Percentiles rank a stretch among this genome's conserved stretches.
phyloP scores from a whole-genome alignment of 2,329 filamentous ascomycete genomes.

The Arthrobotrys entomopaga region DNA sequence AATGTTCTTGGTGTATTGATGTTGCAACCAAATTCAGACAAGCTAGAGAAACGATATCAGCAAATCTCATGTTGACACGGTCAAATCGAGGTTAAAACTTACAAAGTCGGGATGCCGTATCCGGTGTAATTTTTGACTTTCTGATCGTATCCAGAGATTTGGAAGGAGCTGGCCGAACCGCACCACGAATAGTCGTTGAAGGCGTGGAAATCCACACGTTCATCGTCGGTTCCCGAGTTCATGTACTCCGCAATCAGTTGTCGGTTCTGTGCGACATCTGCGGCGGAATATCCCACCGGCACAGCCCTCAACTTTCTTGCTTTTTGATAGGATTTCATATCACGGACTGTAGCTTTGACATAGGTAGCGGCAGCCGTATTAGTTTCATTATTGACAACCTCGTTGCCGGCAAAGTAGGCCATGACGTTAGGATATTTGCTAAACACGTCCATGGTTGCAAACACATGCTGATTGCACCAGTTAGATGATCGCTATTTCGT shows the following conservation, averaged over 20 bases:
- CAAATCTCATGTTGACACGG: neutral
- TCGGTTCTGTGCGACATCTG: constrained; percentile 85
- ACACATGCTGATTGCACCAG: constrained; percentile 67
- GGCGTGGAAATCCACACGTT: constrained; percentile 86
- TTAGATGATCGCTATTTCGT: neutral
- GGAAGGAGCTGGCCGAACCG: constrained; percentile 73
- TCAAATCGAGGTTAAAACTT: constrained; percentile 55
- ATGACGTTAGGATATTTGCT: constrained; percentile 85
- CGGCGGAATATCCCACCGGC: constrained; percentile 79
- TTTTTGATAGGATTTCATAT: constrained; percentile 77
- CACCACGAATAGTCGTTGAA: constrained; percentile 88
- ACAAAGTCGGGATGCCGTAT: constrained; percentile 87
- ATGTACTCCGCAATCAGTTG: constrained; percentile 88
- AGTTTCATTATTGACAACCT: constrained; percentile 77
- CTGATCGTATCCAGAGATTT: constrained; percentile 79
- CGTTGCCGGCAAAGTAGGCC: constrained; percentile 84
- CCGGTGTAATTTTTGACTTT: constrained; percentile 89
- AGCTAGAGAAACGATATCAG: constrained; percentile 60
- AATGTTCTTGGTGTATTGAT: constrained; percentile 80
- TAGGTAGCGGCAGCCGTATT: constrained; percentile 76
- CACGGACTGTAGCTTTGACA: constrained; percentile 81
- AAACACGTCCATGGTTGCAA: constrained; percentile 88
- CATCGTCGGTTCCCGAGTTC: constrained; percentile 83
- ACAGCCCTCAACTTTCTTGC: constrained; percentile 71
- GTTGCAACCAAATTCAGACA: constrained; percentile 94